These are phyloP conservation scores for Agarophyton chilense DNA, from an alignment of 23 red algal genomes.

Conservation along the genomic window DNA sequence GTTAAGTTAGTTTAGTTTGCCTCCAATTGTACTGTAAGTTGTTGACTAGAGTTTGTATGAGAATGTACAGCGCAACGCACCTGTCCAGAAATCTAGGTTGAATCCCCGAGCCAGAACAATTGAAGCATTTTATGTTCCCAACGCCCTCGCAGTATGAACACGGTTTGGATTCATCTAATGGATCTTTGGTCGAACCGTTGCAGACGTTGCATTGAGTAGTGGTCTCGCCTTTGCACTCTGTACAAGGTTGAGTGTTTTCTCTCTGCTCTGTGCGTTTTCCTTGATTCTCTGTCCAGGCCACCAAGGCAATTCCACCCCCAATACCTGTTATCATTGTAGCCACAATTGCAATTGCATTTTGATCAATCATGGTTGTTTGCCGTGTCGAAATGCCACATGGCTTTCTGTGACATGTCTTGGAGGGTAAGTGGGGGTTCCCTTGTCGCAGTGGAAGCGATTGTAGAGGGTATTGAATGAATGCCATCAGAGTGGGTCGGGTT, in stretches of 20 bases:
- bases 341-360: slow-evolving; percentile 38
- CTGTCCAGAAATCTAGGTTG: slow-evolving; percentile 96
- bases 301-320: slow-evolving; percentile 80
- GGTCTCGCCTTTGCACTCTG: slow-evolving; percentile 77
- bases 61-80: neutral
- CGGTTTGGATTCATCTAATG: slow-evolving; percentile 36
- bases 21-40: too few relatives aligned
- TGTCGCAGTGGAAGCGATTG: neutral
- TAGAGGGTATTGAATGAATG: neutral
- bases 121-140: slow-evolving; percentile 72
- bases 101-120: slow-evolving; percentile 86
- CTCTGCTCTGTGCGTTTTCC: slow-evolving; percentile 74
- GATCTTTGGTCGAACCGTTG: slow-evolving; percentile 57
- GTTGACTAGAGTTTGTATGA: neutral
- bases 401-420: neutral
- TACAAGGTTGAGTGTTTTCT: slow-evolving; percentile 73
- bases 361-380: slow-evolving; percentile 58
- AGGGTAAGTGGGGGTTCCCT: neutral
- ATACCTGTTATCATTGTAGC: slow-evolving; percentile 42
- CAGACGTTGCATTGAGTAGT: slow-evolving; percentile 71
- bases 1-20: slow-evolving; percentile 29
- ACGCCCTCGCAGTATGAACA: slow-evolving; percentile 86
- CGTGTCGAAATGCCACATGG: neutral
- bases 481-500: too few relatives aligned
- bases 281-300: slow-evolving; percentile 87